Conservation (phyloP, 768 basidiomycete species). For the Strobilomyces dryophilus region DNA sequence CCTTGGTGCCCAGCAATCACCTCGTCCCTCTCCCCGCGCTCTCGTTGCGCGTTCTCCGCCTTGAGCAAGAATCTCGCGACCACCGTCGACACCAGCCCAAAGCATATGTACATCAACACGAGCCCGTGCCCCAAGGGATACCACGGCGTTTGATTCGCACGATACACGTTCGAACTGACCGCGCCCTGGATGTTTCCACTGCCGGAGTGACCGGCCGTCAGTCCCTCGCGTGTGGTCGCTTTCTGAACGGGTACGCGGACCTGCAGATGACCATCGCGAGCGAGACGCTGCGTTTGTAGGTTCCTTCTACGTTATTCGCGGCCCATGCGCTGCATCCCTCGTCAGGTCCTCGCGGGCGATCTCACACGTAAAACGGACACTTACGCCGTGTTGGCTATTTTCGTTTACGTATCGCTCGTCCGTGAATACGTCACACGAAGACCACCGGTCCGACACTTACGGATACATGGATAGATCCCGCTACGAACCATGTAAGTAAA, state of each 20-base stretch:
- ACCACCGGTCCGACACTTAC: conserved; percentile 36
- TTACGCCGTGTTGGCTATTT: conserved; percentile 56
- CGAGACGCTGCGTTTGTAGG: conserved; percentile 70
- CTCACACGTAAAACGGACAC: conserved; percentile 8
- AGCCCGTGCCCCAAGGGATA: conserved; percentile 59
- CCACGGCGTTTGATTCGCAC: conserved; percentile 61
- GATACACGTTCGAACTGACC: conserved; percentile 78
- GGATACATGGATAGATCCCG: conserved; percentile 72
- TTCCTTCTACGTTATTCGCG: conserved; percentile 70
- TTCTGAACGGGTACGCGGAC: conserved; percentile 33
- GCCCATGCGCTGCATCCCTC: conserved; percentile 41
- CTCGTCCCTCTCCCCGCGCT: conserved; percentile 66
- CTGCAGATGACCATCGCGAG: conserved; percentile 67
- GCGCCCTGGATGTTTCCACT: conserved; percentile 75
- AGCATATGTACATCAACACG: conserved; percentile 67
- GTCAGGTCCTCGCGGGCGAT: neutral
- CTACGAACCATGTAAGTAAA: conserved; percentile 37
- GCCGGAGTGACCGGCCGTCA: neutral
- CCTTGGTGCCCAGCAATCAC: conserved; percentile 43
- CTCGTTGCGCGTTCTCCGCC: conserved; percentile 61
- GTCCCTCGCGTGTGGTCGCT: neutral
- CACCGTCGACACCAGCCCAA: conserved; percentile 52
- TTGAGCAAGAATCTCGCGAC: conserved; percentile 41
- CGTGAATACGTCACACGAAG: neutral
- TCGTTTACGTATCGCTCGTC: neutral